Evolutionary conservation across 2,329 filamentous ascomycete genomes (phyloP).

Genomic region (Cyphellophora attinorum): DNA sequence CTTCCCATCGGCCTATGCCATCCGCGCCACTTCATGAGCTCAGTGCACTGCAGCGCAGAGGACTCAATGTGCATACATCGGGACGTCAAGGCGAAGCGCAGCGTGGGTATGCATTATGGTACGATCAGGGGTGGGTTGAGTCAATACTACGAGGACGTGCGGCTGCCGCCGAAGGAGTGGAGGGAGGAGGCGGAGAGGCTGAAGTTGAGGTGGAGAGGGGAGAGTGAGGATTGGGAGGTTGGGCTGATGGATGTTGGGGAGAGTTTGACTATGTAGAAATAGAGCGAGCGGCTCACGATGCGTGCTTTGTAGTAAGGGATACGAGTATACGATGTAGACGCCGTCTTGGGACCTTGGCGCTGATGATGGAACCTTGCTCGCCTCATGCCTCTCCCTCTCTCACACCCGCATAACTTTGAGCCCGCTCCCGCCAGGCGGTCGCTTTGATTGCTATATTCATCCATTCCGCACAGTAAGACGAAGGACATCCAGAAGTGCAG

Average conservation of each 20-base stretch:
- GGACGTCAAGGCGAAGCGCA: conserved; percentile 36
- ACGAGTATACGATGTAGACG: no score
- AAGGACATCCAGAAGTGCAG: no score
- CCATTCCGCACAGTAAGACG: no score
- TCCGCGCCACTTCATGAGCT: conserved; percentile 34
- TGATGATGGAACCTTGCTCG: no score
- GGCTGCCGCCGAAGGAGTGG: conserved; percentile 37
- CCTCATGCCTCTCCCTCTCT: no score
- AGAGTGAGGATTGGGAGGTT: conserved; percentile 17
- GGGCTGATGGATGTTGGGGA: conserved; percentile 38
- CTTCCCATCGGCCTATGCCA: conserved; percentile 41
- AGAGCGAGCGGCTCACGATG: no score
- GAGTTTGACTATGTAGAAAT: conserved; percentile 5
- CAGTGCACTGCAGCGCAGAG: conserved; percentile 38
- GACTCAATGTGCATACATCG: conserved; percentile 39
- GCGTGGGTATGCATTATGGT: conserved; percentile 44
- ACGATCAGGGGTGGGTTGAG: conserved; percentile 37
- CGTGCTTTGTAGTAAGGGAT: no score
- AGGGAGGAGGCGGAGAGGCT: conserved; percentile 33
- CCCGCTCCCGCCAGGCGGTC: no score
- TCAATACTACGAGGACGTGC: conserved; percentile 39
- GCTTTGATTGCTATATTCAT: no score
- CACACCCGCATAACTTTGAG: no score
- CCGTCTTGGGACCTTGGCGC: no score
- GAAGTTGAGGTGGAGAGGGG: conserved; percentile 25